A percentile compares a stretch with the other conserved stretches of the same genome.
These are phyloP conservation scores for Diaporthe ilicicola DNA, from an alignment of 2,329 filamentous ascomycete species.

Conservation along the genomic window DNA sequence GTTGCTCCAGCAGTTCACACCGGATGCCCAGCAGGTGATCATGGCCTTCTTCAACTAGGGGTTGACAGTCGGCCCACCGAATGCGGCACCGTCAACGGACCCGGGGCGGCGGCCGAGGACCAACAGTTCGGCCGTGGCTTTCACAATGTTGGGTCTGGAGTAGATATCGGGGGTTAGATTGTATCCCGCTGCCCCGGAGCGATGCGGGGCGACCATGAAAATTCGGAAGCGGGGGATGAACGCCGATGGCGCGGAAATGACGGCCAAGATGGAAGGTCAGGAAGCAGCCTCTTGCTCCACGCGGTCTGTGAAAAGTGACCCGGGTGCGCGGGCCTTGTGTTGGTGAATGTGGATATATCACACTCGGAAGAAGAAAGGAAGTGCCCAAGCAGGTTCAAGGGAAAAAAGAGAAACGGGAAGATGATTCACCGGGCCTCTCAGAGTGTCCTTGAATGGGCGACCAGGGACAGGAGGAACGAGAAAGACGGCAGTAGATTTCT, in stretches of 20 bases:
- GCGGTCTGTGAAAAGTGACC: not conserved
- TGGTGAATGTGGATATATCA: not conserved
- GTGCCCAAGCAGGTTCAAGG: not conserved
- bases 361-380: too few species aligned
- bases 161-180: not conserved
- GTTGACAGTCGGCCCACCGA: conserved; percentile 9
- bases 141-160: conserved; percentile 19
- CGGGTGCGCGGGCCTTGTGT: not conserved
- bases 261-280: not conserved
- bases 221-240: not conserved
- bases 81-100: conserved; percentile 9
- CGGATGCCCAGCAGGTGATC: conserved; percentile 83
- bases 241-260: too few species aligned
- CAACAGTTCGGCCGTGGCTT: conserved; percentile 15
- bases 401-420: not conserved
- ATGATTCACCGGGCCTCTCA: not conserved
- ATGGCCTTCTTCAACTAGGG: conserved; percentile 78
- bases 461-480: not conserved
- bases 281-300: too few species aligned
- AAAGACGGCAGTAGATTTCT: conserved; percentile 26
- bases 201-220: not conserved
- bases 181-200: not conserved
- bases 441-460: not conserved
- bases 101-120: conserved; percentile 6
- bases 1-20: conserved; percentile 77